A percentile compares a stretch with the other conserved stretches of the same genome.
These are phyloP conservation scores for Hibiscus trionum DNA, from an alignment of 345 rosid genomes.

Conservation along the genomic window DNA sequence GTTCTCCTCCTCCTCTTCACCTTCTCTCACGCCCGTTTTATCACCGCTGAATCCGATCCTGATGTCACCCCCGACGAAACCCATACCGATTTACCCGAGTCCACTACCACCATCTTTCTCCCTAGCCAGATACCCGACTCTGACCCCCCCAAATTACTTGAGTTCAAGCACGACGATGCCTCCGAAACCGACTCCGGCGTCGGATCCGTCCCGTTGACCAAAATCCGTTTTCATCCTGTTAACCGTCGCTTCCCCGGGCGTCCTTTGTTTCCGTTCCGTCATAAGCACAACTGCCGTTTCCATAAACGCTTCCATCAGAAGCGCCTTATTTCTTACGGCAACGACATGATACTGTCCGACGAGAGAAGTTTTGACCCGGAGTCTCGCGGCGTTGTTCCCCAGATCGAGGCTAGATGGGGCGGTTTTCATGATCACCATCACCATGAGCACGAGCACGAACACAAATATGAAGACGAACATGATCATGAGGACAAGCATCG, in stretches of 20 bases:
- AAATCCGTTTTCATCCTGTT: slow-evolving; percentile 33
- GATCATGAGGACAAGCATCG: not conserved
- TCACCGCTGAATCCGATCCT: not conserved
- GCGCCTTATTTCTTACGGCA: slow-evolving; percentile 19
- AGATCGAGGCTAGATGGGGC: slow-evolving; percentile 26
- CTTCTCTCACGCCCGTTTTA: slow-evolving; percentile 15
- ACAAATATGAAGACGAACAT: not conserved
- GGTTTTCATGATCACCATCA: slow-evolving; percentile 13
- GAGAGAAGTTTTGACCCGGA: slow-evolving; percentile 1
- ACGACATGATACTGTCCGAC: slow-evolving; percentile 30
- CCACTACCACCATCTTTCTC: slow-evolving; percentile 18
- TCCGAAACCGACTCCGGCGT: not conserved
- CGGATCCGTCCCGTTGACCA: slow-evolving; percentile 25
- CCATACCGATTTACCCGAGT: not conserved
- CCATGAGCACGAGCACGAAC: not conserved
- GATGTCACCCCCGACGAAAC: too few relatives aligned
- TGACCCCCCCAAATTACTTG: slow-evolving; percentile 1
- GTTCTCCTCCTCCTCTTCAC: slow-evolving; percentile 4
- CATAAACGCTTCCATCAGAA: slow-evolving; percentile 13
- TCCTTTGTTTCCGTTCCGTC: slow-evolving; percentile 24
- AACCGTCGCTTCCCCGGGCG: slow-evolving; percentile 31
- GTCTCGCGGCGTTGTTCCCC: not conserved
- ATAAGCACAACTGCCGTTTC: slow-evolving; percentile 31
- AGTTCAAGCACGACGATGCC: not conserved
- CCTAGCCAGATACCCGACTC: slow-evolving; percentile 25